Evolutionary conservation across 2,329 filamentous ascomycete species (phyloP).

Genomic region (Xylariaceae sp.): DNA sequence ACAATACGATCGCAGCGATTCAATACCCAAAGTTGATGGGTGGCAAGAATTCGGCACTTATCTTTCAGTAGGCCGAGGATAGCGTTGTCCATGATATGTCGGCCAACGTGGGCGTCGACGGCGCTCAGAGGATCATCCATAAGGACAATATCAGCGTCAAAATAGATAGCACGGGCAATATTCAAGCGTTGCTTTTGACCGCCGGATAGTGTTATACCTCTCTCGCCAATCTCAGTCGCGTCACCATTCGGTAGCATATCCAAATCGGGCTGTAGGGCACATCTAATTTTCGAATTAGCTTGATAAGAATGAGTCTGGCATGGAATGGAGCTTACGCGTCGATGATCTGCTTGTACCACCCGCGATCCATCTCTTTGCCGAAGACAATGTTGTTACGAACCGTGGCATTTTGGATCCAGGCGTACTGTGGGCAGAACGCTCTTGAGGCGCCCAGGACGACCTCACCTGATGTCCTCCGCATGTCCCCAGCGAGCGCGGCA

Average conservation of each 20-base stretch:
- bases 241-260: conserved; percentile 94
- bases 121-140: conserved; percentile 74
- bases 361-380: conserved; percentile 74
- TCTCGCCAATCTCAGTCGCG: conserved; percentile 89
- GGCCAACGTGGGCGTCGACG: conserved; percentile 72
- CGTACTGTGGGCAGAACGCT: conserved; percentile 94
- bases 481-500: conserved; percentile 88
- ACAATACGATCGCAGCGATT: conserved; percentile 90
- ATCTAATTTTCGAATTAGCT: conserved; percentile 52
- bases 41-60: conserved; percentile 90
- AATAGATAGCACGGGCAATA: conserved; percentile 82
- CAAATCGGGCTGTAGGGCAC: conserved; percentile 82
- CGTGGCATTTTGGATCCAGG: conserved; percentile 95
- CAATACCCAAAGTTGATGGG: conserved; percentile 93
- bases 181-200: conserved; percentile 96
- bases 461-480: conserved; percentile 80
- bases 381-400: conserved; percentile 91
- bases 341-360: conserved; percentile 86
- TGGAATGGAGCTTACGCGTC: conserved; percentile 62
- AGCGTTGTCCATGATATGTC: conserved; percentile 88
- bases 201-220: conserved; percentile 92
- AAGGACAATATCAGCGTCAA: conserved; percentile 69
- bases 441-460: conserved; percentile 78
- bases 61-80: conserved; percentile 87
- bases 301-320: conserved; percentile 12